Base-by-base conservation (phyloP, 78 protist genomes). In the Dictyostelium discoideum region DNA sequence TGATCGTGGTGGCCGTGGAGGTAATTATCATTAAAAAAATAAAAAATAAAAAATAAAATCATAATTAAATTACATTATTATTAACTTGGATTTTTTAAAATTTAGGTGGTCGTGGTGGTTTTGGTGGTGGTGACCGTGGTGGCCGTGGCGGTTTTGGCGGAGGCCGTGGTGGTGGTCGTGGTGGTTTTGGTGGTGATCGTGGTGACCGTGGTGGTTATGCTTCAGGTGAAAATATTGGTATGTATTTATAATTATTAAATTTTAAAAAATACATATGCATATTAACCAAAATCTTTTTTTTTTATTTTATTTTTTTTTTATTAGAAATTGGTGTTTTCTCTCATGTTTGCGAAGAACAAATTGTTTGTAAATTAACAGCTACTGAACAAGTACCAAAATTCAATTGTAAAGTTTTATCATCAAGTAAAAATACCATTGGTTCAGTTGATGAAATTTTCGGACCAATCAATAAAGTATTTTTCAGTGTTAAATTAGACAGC, bases 371-470 rank as follows among this genome's bases (percentile, higher is more conserved):
- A 39, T 79, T 87, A 46, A 86, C 92, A 22, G 85, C 48, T 13
- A 39, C 78, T 18, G 85, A 93, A 20, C 67, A 83, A 42, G 81
- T 93, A 37, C 96, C 96, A 72, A 93, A 93, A 84, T 85, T 93
- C 87, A 87, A 86, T 69, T 65, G 85, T 85, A 80, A 86, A 46
- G 96, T 85, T 7, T 80, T 82, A 83, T 77, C 69, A 3, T 5
- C 46, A 20, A 79, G 39, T 16, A 54, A 79, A 39, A 78, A 78
- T 32, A 5, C 79, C 11, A 63, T 93, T n/a, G 96, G 96, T 79
- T 6, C 72, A 20, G 81, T 85, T 20, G 86, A 79, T 67, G 96
- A 93, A 84, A 93, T 93, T 26, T 93, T 93, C 14, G 96, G 96
- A 22, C 93, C 96, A 86, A 79, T 78, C 87, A 40, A 93, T 40